These are phyloP conservation scores for Plenodomus biglobosus DNA, from an alignment of 2,329 filamentous ascomycete species.

Conservation along the genomic window DNA sequence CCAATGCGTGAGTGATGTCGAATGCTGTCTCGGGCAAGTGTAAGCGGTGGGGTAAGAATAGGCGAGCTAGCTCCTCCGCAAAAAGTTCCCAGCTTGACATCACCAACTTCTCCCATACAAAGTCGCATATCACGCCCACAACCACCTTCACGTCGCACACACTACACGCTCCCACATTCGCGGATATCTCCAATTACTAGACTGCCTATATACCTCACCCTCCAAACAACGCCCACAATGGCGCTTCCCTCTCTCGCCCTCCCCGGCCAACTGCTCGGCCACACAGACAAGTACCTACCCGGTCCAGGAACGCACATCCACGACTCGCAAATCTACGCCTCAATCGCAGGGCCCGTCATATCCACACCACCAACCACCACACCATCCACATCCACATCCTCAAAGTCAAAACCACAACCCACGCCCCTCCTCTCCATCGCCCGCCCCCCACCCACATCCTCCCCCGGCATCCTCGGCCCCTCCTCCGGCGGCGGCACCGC, in stretches of 20 bases:
- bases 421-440: constrained; percentile 43
- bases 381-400: constrained; percentile 43
- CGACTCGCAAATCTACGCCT: constrained; percentile 74
- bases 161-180: not conserved
- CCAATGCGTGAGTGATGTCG: not conserved
- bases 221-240: constrained; percentile 21
- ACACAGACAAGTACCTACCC: constrained; percentile 65
- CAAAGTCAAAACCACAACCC: constrained; percentile 52
- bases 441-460: constrained; percentile 19
- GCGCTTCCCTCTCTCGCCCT: constrained; percentile 60
- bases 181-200: no score
- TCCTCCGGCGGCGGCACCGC: constrained; percentile 57
- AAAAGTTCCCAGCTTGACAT: constrained; percentile 23
- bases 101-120: constrained; percentile 2
- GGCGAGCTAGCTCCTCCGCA: constrained; percentile 21
- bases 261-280: constrained; percentile 79
- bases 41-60: constrained; percentile 26
- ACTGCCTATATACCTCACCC: not conserved
- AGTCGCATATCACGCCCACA: constrained; percentile 1
- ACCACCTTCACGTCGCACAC: not conserved
- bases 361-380: constrained; percentile 48
- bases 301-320: constrained; percentile 85
- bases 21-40: constrained; percentile 10
- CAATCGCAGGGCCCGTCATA: constrained; percentile 72
- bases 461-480: constrained; percentile 23